These are phyloP conservation scores for Beauveria australis DNA, from an alignment of 2,329 filamentous ascomycete species.

Conservation along the genomic window DNA sequence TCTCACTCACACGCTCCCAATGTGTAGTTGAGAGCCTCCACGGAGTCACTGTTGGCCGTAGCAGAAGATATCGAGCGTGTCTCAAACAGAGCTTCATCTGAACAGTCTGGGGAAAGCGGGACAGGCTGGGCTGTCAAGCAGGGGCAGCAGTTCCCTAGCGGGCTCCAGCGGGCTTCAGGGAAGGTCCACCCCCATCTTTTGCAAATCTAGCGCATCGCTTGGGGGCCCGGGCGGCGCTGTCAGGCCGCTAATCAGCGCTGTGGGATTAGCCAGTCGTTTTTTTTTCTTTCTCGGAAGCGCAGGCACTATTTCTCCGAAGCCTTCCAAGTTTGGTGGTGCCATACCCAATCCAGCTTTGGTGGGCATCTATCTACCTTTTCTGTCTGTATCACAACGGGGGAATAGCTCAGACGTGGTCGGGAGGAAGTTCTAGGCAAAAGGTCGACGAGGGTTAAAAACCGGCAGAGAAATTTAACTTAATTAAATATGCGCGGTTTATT, in stretches of 20 bases:
- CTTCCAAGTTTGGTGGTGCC: neutral
- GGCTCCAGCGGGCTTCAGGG: constrained; percentile 2
- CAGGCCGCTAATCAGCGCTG: constrained; percentile 1
- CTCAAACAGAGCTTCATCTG: constrained; percentile 4
- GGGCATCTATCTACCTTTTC: no score
- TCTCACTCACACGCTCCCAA: neutral
- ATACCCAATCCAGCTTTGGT: neutral
- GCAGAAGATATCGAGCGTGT: neutral
- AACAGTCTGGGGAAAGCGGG: constrained; percentile 9
- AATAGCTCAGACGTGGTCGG: neutral
- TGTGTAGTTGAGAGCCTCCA: neutral
- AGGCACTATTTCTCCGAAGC: constrained; percentile 7
- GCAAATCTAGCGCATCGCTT: constrained; percentile 5
- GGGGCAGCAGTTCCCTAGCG: neutral
- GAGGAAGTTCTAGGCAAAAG: no score
- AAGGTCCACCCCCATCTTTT: constrained; percentile 6
- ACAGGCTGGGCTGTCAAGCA: neutral
- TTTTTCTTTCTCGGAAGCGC: constrained; percentile 5
- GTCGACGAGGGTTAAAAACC: no score
- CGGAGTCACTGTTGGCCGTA: neutral
- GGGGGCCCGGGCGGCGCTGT: neutral
- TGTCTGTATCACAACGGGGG: neutral
- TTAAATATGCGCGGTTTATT: no score
- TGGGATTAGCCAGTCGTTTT: neutral
- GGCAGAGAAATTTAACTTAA: no score